Base-by-base conservation (phyloP, 2,329 filamentous ascomycete genomes). In the Colletotrichum tamarilloi region DNA sequence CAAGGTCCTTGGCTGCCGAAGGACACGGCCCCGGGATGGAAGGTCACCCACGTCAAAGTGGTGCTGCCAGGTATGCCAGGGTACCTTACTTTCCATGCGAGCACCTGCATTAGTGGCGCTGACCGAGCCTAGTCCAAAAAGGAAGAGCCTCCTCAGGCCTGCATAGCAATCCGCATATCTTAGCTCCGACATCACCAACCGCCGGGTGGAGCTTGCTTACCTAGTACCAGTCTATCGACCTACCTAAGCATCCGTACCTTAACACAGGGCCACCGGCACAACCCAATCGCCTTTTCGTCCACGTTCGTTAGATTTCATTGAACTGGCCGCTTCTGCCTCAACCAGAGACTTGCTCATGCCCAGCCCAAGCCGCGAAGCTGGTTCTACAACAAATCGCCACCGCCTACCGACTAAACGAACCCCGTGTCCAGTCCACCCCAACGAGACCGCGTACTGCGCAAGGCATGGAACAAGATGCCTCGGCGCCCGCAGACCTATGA, bases 401-500 rank as follows among this genome's bases (percentile, higher is more conserved):
- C 42, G 42, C 42, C 8, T 4, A 49, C 42, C 19, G 42, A 49
- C 19, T 19, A 49, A 49, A 22, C 42, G 42, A 22, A 22, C 19
- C 9, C 19, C 19, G 42, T 49, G 8, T 11, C 19, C 19, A 49
- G 42, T 49, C 42, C 9, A 38, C 28, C 9, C 24, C n/a, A 62
- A 52, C 42, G 30, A 62, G n/a, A 9, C 14, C 19, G 19, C 42
- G 30, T 30, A 46, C 24, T 32, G 58, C 16, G 46, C 38, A 63
- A 58, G 38, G 49, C 35, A 57, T 68, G 53, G 63, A 9, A 26
- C 76, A 80, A 67, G 32, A 87, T 87, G 85, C 83, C 84, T 72
- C 84, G 85, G 76, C 83, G 85, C 78, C 81, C 82, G 64, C 83
- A 84, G 66, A 84, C 82, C 22, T 83, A 85, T 76, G 85, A 87